Conservation (phyloP, 495 filamentous ascomycete species). For the Arthonia radiata region DNA sequence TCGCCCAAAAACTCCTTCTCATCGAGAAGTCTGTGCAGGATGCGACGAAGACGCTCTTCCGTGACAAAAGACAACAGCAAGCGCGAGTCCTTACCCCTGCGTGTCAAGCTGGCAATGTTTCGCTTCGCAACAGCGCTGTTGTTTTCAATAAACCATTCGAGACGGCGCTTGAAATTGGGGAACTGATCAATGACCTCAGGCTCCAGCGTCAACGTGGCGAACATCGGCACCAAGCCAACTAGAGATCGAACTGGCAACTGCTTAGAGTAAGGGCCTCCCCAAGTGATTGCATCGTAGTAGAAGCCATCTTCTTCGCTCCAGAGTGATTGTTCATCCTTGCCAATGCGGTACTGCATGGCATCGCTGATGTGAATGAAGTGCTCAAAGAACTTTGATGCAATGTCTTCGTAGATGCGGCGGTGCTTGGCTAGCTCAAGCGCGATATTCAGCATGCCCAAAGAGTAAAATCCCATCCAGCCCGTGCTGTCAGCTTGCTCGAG, state of each 20-base stretch:
- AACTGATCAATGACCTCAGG: constrained; percentile 81
- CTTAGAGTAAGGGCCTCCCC: constrained; percentile 76
- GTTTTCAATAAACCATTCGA: constrained; percentile 85
- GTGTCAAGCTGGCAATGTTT: constrained; percentile 76
- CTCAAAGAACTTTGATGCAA: constrained; percentile 96
- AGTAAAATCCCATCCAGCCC: constrained; percentile 98
- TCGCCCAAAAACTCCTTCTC: constrained; percentile 80
- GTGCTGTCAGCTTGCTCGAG: constrained; percentile 93
- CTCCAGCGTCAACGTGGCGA: constrained; percentile 74
- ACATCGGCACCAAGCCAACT: constrained; percentile 80
- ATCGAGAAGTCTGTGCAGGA: constrained; percentile 74
- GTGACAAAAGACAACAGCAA: constrained; percentile 70
- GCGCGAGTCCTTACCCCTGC: constrained; percentile 67
- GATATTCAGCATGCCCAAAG: constrained; percentile 86
- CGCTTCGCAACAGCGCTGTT: constrained; percentile 62
- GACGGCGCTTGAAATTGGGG: constrained; percentile 73
- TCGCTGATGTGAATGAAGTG: constrained; percentile 95
- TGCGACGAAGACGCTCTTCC: constrained; percentile 64
- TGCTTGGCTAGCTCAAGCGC: constrained; percentile 85
- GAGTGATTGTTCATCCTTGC: constrained; percentile 54
- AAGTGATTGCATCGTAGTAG: constrained; percentile 96
- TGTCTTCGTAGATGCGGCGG: constrained; percentile 88
- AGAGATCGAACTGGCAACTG: constrained; percentile 79
- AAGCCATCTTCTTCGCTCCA: constrained; percentile 92
- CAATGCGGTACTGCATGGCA: constrained; percentile 78